phyloP scores from a whole-genome alignment of 2,329 filamentous ascomycete species.

The Fusarium begoniae region DNA sequence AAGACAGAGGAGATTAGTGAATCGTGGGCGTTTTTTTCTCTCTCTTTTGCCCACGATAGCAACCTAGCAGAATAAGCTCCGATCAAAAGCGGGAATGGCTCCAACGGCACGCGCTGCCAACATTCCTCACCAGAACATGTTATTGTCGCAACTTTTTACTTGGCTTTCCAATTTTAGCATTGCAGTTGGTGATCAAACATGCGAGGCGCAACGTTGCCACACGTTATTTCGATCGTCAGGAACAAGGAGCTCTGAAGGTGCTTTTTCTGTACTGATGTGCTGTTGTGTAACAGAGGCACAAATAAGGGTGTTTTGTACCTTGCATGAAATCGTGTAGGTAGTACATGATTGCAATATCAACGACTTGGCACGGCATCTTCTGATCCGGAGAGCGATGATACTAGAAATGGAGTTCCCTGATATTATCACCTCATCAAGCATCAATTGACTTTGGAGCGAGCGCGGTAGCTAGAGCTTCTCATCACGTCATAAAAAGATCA shows the following conservation, averaged over 20 bases:
- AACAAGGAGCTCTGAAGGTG: neutral
- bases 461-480: neutral
- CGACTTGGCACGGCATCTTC: slow-evolving; percentile 10
- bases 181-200: neutral
- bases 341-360: neutral
- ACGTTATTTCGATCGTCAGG: slow-evolving; percentile 23
- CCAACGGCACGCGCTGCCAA: slow-evolving; percentile 3
- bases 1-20: slow-evolving; percentile 16
- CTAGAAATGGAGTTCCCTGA: neutral
- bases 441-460: neutral
- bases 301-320: neutral
- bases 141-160: neutral
- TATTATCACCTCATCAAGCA: neutral
- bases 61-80: neutral
- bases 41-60: neutral
- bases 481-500: neutral
- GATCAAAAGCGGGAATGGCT: slow-evolving; percentile 11
- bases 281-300: slow-evolving; percentile 8
- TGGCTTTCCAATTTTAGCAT: neutral
- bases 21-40: slow-evolving; percentile 1
- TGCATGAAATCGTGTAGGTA: slow-evolving; percentile 2
- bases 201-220: neutral
- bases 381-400: neutral
- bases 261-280: neutral
- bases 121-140: slow-evolving; percentile 5